Evolutionary conservation across 306 rosid genomes (phyloP).

Genomic region (Quillaja saponaria): DNA sequence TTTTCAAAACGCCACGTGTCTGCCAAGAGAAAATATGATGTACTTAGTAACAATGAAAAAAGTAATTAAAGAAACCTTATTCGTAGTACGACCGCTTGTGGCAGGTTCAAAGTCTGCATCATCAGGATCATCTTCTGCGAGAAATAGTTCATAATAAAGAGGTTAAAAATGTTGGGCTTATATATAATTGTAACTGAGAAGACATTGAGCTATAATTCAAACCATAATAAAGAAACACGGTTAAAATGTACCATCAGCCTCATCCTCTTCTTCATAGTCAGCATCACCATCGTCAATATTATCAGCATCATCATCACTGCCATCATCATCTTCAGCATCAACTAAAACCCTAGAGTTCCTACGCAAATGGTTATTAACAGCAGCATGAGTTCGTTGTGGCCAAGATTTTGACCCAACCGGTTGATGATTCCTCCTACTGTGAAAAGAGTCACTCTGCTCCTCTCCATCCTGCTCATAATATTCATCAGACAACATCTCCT

Average conservation of each 20-base stretch:
- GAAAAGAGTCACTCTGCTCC: slow-evolving; percentile 73
- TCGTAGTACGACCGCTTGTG: slow-evolving; percentile 55
- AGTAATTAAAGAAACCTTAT: slow-evolving; percentile 55
- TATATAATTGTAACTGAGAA: slow-evolving; percentile 17
- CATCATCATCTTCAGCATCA: slow-evolving; percentile 47
- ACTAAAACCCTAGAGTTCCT: slow-evolving; percentile 60
- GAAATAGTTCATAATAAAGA: slow-evolving; percentile 17
- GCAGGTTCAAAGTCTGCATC: slow-evolving; percentile 94
- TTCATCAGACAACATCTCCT: slow-evolving; percentile 96
- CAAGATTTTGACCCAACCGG: slow-evolving; percentile 53
- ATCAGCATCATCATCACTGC: slow-evolving; percentile 42
- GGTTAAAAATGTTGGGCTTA: slow-evolving; percentile 19
- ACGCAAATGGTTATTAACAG: slow-evolving; percentile 36
- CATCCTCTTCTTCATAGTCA: slow-evolving; percentile 95
- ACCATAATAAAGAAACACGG: background rate
- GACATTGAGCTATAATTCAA: background rate
- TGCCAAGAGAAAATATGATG: background rate
- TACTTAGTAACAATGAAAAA: slow-evolving; percentile 12
- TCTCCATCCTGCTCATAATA: slow-evolving; percentile 98
- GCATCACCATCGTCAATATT: slow-evolving; percentile 63
- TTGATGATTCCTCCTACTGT: slow-evolving; percentile 51
- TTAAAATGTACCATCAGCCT: slow-evolving; percentile 65
- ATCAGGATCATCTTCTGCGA: slow-evolving; percentile 94
- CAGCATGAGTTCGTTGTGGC: slow-evolving; percentile 56
- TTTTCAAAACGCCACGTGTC: background rate